Base-by-base conservation (phyloP, 768 basidiomycete genomes). In the Phanerochaete sordida region DNA sequence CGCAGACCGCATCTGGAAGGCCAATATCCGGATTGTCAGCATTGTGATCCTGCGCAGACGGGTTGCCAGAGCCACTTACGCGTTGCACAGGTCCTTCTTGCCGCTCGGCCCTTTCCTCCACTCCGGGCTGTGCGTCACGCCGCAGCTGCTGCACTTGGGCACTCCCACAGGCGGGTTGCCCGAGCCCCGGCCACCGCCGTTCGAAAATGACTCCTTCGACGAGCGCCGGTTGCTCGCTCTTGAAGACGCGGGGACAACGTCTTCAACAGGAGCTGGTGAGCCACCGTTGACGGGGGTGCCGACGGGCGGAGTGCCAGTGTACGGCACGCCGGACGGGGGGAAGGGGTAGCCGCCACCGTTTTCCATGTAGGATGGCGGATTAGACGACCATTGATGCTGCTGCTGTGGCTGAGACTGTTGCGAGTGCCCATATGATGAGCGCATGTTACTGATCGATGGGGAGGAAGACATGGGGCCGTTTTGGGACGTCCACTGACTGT, bases 71-170 rank as follows among this genome's bases (percentile, higher is more conserved):
- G 26, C 11, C 63, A 82, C 90, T 78, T 75, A 93, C 88, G 93
- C 93, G 76, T 95, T 95, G 72, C 93, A 95, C 27, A 95, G 79
- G 72, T 95, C 91, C 74, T 95, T 95, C 73, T 90, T 89, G 27
- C 93, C 93, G 67, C 84, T 91, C 55, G 91, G 91, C 21, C 93
- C 93, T 73, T 95, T 95, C 70, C 93, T 78, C 93, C 93, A 95
- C 72, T 95, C 93, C 0, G 93, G 93, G 68, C 91, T 93, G 8
- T 82, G 81, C 7, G 87, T 91, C 12, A 81, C 86, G 73, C 86
- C 89, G 74, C 93, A 95, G 69, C 88, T 91, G 23, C 85, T 82
- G 72, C 92, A 95, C 66, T 82, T 82, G 59, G 81, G 70, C 19
- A 94, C 77, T 0, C 92, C 92, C 55, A 80, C 78, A 0, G 92